Evolutionary conservation across 441 rosid genomes (phyloP), one percentile per base, ranked within the genome.

Genomic region (Erysimum cheiri): DNA sequence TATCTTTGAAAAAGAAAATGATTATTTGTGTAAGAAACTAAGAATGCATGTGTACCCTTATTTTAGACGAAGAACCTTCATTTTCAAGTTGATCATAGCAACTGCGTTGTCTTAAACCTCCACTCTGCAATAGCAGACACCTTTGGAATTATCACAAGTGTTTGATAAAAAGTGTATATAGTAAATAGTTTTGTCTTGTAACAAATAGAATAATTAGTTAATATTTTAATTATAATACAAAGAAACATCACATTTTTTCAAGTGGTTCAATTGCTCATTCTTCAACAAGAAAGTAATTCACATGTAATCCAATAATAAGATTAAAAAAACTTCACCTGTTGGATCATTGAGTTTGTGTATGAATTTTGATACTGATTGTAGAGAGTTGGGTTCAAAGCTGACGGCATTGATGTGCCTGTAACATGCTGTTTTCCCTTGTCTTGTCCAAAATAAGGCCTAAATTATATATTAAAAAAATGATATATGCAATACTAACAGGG

Each of bases 381-480:
- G 50, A 63, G 41, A 63, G 8, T 63, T 63, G 70, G 50, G 41
- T 62, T 54, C 54, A 44, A 13, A 43, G 58, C n/a, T n/a, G n/a
- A 29, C 24, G 64, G 15, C 41, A 19, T 55, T 35, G 41, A 2
- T 33, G 47, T 41, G 47, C 17, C 50, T 46, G 64, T 44, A 36
- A 55, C 37, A 44, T 33, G 64, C 35, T 64, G 64, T 46, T 55
- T 72, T 29, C 76, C 76, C 15, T 72, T 71, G 1, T 71, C 49
- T 64, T 55, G 58, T 46, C 50, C 26, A 3, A 13, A n/a, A 53
- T 28, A 64, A 5, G 39, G 50, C 50, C 57, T 64, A 46, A 12
- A 63, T 63, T 33, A 13, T 22, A 39, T 24, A 52, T 3, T 1
- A 2, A 33, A 6, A 10, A 15, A 19, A 33, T 53, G 48, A 33